Evolutionary conservation across 2,329 filamentous ascomycete species (phyloP).

Genomic region (Elsinoe fawcettii): DNA sequence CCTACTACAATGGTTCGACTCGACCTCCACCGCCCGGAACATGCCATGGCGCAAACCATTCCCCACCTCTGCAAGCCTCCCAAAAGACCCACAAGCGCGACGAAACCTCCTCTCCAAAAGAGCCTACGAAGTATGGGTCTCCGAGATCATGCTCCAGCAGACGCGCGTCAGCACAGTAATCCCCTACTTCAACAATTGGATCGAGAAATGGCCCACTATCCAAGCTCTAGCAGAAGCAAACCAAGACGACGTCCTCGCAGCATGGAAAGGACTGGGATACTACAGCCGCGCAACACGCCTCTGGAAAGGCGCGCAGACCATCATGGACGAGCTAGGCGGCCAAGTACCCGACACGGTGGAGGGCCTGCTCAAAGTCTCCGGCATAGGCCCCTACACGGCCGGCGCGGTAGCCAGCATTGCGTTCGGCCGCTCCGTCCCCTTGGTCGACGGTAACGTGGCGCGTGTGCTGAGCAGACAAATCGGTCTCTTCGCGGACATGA

Average conservation of each 20-base stretch:
- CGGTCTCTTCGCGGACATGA: conserved; percentile 6
- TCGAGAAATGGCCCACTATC: conserved; percentile 6
- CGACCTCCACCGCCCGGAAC: conserved; percentile 1
- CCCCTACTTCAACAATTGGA: conserved; percentile 11
- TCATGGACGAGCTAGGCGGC: conserved; percentile 1
- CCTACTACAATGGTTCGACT: conserved; percentile 4
- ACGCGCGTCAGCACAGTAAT: conserved; percentile 11
- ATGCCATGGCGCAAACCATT: conserved; percentile 12
- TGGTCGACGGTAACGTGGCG: conserved; percentile 8
- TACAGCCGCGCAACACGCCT: conserved; percentile 1
- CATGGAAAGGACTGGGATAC: conserved; percentile 9
- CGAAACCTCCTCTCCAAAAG: background rate
- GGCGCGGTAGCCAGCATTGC: conserved; percentile 9
- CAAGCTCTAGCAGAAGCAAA: background rate
- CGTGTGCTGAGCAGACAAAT: background rate
- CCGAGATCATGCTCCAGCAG: conserved; percentile 10
- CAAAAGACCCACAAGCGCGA: background rate
- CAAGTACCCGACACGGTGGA: background rate
- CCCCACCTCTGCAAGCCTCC: background rate
- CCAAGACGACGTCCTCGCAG: conserved; percentile 5
- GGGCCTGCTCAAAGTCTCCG: background rate
- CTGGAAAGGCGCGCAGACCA: conserved; percentile 2
- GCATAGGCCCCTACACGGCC: conserved; percentile 2
- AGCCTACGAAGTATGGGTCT: conserved; percentile 10
- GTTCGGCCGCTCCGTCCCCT: background rate